Evolutionary conservation across 352 stramenopile species (phyloP).

Genomic region (Phytophthora tubulina): DNA sequence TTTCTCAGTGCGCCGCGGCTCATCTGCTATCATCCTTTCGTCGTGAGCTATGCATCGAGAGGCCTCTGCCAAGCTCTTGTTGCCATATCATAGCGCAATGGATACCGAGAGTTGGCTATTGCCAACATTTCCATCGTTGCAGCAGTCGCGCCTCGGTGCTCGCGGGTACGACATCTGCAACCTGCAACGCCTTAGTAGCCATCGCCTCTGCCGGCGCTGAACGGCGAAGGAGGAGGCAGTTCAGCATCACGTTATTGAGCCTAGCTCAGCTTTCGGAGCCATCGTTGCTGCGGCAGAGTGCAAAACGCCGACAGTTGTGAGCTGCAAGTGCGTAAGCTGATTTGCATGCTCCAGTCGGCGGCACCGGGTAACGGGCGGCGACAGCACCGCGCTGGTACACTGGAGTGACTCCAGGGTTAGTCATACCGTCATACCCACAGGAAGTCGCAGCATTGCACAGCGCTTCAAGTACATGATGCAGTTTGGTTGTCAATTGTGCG

Average conservation of each 20-base stretch:
- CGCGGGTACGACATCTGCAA: not conserved
- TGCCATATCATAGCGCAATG: not conserved
- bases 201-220: conserved; percentile 20
- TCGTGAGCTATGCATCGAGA: conserved; percentile 7
- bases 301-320: conserved; percentile 17
- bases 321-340: conserved; percentile 23
- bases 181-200: not conserved
- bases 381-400: not conserved
- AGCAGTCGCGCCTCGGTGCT: conserved; percentile 16
- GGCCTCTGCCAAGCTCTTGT: conserved; percentile 23
- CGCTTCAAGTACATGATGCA: too few relatives aligned
- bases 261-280: not conserved
- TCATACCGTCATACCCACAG: too few relatives aligned
- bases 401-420: not conserved
- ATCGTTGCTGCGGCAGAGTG: conserved; percentile 9
- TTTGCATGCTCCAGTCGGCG: conserved; percentile 5
- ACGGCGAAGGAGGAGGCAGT: conserved; percentile 11
- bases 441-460: too few relatives aligned
- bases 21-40: conserved; percentile 23
- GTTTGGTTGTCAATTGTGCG: too few relatives aligned
- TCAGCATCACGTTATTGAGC: conserved; percentile 10
- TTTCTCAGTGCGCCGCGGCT: conserved; percentile 20
- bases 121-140: not conserved
- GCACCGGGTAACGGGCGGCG: conserved; percentile 10
- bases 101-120: not conserved